Evolutionary conservation across 257 asterid species (phyloP).

Genomic region (Gentiana dahurica): DNA sequence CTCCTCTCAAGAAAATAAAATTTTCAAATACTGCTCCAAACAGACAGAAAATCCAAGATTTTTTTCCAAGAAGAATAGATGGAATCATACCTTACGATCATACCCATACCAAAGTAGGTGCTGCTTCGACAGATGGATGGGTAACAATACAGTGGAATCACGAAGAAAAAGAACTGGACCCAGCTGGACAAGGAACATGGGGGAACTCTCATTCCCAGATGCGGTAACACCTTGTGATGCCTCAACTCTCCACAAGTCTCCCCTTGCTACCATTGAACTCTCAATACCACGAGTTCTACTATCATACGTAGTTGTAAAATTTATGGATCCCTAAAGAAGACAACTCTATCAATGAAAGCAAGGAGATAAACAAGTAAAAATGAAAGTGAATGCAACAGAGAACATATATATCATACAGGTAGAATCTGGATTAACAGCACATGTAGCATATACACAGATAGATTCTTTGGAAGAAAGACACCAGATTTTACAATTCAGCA

Average conservation of each 20-base stretch:
- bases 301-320: slow-evolving; percentile 71
- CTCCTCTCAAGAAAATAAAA: not conserved
- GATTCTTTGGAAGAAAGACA: no score
- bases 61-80: not conserved
- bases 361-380: not conserved
- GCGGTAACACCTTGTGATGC: slow-evolving; percentile 83
- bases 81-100: slow-evolving; percentile 71
- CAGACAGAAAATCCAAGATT: slow-evolving; percentile 1
- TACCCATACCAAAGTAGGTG: slow-evolving; percentile 98
- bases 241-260: slow-evolving; percentile 97
- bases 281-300: slow-evolving; percentile 63
- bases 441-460: no score
- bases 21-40: not conserved
- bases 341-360: not conserved
- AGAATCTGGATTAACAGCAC: not conserved
- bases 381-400: no score
- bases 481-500: no score
- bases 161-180: slow-evolving; percentile 96
- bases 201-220: slow-evolving; percentile 63
- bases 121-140: slow-evolving; percentile 88
- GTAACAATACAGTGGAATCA: slow-evolving; percentile 96
- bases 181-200: slow-evolving; percentile 88
- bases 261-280: slow-evolving; percentile 80
- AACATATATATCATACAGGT: not conserved
- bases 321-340: slow-evolving; percentile 63